These are phyloP conservation scores for Phialocephala subalpina DNA, from an alignment of 2,329 filamentous ascomycete species.

Conservation along the genomic window DNA sequence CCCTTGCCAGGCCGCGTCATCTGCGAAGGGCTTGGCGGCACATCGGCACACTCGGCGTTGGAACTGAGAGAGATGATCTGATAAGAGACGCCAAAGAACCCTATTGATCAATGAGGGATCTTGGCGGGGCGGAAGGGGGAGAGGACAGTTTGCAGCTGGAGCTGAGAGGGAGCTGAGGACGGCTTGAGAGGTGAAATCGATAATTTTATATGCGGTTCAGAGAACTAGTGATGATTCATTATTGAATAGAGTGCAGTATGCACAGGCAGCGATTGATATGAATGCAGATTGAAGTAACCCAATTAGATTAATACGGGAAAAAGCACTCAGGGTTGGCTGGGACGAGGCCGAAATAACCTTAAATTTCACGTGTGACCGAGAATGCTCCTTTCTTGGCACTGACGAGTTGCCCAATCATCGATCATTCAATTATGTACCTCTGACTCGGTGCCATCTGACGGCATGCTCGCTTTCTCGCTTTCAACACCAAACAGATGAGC, in stretches of 20 bases:
- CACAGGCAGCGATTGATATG: neutral
- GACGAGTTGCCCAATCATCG: neutral
- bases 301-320: neutral
- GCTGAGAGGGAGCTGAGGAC: too few relatives aligned
- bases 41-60: slow-evolving; percentile 15
- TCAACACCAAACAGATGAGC: neutral
- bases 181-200: neutral
- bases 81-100: neutral
- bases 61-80: neutral
- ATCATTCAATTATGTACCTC: neutral
- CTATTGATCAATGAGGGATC: too few relatives aligned
- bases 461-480: neutral
- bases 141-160: neutral
- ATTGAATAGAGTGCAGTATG: neutral
- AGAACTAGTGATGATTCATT: neutral
- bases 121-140: neutral
- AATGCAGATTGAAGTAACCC: neutral
- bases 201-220: too few relatives aligned
- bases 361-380: slow-evolving; percentile 4
- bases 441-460: neutral
- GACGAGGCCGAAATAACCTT: slow-evolving; percentile 14
- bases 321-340: neutral
- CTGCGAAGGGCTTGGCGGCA: slow-evolving; percentile 5
- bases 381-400: neutral
- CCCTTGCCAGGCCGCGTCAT: slow-evolving; percentile 10